Evolutionary conservation across 371 early-diverging fungal genomes (phyloP).

Genomic region (Apophysomyces elegans): DNA sequence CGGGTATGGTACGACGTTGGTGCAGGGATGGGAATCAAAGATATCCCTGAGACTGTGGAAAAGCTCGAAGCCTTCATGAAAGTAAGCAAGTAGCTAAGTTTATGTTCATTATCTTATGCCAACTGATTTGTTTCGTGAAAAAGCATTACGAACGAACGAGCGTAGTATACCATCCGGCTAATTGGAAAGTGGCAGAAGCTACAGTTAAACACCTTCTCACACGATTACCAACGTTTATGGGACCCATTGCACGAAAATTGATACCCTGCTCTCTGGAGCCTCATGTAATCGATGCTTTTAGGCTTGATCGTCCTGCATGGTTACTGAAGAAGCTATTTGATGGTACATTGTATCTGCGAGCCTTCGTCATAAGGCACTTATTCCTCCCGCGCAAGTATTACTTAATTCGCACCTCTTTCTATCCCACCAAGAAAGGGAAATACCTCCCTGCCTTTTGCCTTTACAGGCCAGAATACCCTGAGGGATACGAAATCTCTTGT

Average conservation of each 20-base stretch:
- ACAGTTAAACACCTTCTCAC: background rate
- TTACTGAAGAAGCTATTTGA: background rate
- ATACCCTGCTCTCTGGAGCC: background rate
- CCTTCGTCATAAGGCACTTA: background rate
- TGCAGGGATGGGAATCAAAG: conserved; percentile 48
- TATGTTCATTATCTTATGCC: background rate
- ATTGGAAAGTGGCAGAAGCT: background rate
- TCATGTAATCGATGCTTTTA: no score
- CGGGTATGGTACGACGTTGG: conserved; percentile 51
- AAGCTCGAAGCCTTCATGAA: conserved; percentile 42
- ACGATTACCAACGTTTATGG: background rate
- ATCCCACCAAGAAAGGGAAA: background rate
- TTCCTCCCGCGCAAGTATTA: background rate
- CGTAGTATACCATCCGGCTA: background rate
- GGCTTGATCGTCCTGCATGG: background rate
- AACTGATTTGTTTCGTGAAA: background rate
- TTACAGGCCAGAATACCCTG: conserved; percentile 2
- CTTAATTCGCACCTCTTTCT: background rate
- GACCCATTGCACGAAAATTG: background rate
- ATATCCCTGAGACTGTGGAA: conserved; percentile 53
- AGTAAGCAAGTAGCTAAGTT: conserved; percentile 9
- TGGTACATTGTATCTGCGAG: background rate
- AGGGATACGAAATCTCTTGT: background rate
- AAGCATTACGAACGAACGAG: background rate
- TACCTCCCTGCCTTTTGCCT: background rate